Evolutionary conservation across 192 early-diverging fungal genomes (phyloP), one percentile per base, ranked within the genome.

Genomic region (Linnemannia exigua): DNA sequence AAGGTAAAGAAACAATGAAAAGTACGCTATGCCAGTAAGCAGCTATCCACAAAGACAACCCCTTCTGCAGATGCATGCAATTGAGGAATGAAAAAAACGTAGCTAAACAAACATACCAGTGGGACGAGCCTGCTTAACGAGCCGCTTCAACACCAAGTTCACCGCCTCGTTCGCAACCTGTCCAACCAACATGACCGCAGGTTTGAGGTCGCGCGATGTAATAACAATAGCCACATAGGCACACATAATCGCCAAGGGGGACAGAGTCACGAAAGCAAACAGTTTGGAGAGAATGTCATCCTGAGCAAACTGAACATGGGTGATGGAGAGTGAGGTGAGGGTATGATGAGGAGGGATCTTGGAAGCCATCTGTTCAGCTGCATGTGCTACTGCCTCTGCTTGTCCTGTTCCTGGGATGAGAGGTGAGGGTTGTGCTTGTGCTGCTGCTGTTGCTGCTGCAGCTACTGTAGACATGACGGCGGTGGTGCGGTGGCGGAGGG

Each of bases 111-210:
- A 72, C 2, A 37, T 88, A 95, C 94, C 89, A 63, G 89, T 91
- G 5, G 96, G 96, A 67, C 96, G 82, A 50, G 90, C 89, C 77
- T 95, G 79, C 72, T 88, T 89, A 63, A 96, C 82, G 33, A 83
- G 73, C 67, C 87, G 75, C 84, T 97, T 97, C 6, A 95, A 78
- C 0, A 89, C 75, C 41, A 82, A 76, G 79, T 95, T 96, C 11
- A 95, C 35, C 5, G 75, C 82, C 84, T 96, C 96, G 76, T 95
- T 95, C 11, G 82, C 19, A 11, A 96, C 79, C 81, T 97, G 96
- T 0, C 96, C 96, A 14, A 87, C 68, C 44, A 96, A 82, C 90
- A 96, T 93, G 25, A 92, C 48, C 33, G 89, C 73, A 15, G 88
- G 87, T 25, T 90, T 88, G 11, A 94, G 20, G 63, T 96, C 94